Evolutionary conservation across 2,329 filamentous ascomycete genomes (phyloP).

Genomic region (Podosphaera fusca): DNA sequence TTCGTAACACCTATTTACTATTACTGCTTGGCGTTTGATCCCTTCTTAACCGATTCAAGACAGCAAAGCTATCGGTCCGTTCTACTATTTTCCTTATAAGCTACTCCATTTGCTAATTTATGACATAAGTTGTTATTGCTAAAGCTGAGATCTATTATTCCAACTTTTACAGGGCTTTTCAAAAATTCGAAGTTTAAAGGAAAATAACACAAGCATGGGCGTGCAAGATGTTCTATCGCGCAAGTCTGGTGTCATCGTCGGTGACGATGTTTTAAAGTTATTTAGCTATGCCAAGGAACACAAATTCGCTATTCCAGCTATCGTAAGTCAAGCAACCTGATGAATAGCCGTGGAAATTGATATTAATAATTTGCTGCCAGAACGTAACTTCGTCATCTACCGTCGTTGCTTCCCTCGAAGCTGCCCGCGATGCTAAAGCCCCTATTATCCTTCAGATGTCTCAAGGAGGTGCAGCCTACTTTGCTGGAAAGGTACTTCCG

Average conservation of each 20-base stretch:
- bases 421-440: slow-evolving; percentile 73
- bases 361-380: slow-evolving; percentile 13
- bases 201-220: slow-evolving; percentile 19
- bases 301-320: slow-evolving; percentile 69
- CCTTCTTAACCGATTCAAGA: too few relatives aligned
- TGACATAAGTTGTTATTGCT: too few relatives aligned
- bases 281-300: slow-evolving; percentile 82
- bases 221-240: slow-evolving; percentile 30
- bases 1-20: too few relatives aligned
- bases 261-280: slow-evolving; percentile 44
- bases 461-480: slow-evolving; percentile 83
- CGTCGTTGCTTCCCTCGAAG: slow-evolving; percentile 72
- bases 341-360: neutral
- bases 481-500: slow-evolving; percentile 50
- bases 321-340: slow-evolving; percentile 23
- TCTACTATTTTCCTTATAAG: too few relatives aligned
- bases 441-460: slow-evolving; percentile 86
- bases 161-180: too few relatives aligned
- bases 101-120: too few relatives aligned
- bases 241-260: slow-evolving; percentile 43
- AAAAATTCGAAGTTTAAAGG: neutral
- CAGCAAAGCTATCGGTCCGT: too few relatives aligned
- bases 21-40: too few relatives aligned
- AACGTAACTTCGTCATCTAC: slow-evolving; percentile 90
- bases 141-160: too few relatives aligned